Conservation (phyloP, 805 yeast species). For the Metschnikowia peoriensis region DNA sequence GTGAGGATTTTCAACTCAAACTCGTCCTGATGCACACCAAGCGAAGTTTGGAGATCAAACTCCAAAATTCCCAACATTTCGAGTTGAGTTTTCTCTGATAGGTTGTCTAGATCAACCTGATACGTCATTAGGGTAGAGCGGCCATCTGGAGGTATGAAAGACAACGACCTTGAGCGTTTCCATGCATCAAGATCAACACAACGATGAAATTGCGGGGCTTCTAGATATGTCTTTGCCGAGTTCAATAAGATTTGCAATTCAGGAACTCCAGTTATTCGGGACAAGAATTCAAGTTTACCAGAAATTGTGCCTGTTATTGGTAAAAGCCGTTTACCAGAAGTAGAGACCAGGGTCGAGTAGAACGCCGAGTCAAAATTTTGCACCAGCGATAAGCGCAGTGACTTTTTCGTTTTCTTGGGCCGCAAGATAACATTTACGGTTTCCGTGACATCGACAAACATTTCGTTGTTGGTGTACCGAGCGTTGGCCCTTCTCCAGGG, state of each 20-base stretch:
- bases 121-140: constrained; percentile 61
- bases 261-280: constrained; percentile 79
- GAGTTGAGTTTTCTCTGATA: constrained; percentile 20
- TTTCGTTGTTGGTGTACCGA: constrained; percentile 76
- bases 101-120: constrained; percentile 48
- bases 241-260: constrained; percentile 57
- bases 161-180: constrained; percentile 48
- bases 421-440: constrained; percentile 52
- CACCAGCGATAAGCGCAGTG: constrained; percentile 11
- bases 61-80: constrained; percentile 50
- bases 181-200: constrained; percentile 60
- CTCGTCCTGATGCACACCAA: constrained; percentile 54
- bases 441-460: constrained; percentile 81
- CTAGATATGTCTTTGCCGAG: constrained; percentile 45
- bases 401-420: constrained; percentile 13
- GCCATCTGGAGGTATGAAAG: constrained; percentile 91
- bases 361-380: constrained; percentile 24
- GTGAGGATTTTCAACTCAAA: constrained; percentile 60
- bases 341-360: constrained; percentile 18
- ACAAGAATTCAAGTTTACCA: constrained; percentile 63
- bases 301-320: constrained; percentile 54
- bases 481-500: constrained; percentile 84
- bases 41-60: constrained; percentile 51
- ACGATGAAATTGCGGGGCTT: constrained; percentile 65
- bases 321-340: constrained; percentile 20